Percentiles rank a stretch among this genome's conserved stretches.
These are phyloP conservation scores for Auriculariales sp. DNA, from an alignment of 768 basidiomycete genomes.

Conservation along the genomic window DNA sequence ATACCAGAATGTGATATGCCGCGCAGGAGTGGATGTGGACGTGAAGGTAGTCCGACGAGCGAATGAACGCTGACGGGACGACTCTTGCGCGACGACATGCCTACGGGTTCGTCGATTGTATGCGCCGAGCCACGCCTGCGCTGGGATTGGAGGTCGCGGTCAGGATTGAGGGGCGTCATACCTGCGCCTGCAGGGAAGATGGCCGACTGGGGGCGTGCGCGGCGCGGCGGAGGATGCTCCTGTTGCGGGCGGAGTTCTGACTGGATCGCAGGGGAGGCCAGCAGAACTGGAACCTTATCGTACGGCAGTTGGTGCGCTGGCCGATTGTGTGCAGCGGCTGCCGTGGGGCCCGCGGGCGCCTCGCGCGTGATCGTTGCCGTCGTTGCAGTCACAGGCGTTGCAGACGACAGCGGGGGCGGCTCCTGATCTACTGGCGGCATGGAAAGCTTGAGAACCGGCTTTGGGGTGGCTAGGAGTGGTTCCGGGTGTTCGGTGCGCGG, in stretches of 20 bases:
- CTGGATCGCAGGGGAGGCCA: not conserved
- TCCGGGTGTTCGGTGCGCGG: not conserved
- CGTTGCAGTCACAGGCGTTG: not conserved
- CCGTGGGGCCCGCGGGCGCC: too few species aligned
- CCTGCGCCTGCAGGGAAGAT: conserved; percentile 11
- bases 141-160: conserved; percentile 19
- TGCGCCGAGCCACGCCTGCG: conserved; percentile 20
- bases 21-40: conserved; percentile 67
- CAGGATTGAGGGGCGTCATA: conserved; percentile 17
- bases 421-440: not conserved
- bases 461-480: conserved; percentile 2
- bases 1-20: conserved; percentile 48
- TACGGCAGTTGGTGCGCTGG: not conserved
- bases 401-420: not conserved
- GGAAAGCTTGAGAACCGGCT: not conserved
- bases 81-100: conserved; percentile 8
- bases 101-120: not conserved
- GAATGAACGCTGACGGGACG: conserved; percentile 57
- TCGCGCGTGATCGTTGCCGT: not conserved
- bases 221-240: not conserved
- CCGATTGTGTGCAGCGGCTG: not conserved
- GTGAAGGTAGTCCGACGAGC: conserved; percentile 21
- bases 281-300: too few species aligned
- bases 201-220: not conserved
- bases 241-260: not conserved